Evolutionary conservation across 495 filamentous ascomycete genomes (phyloP).

Genomic region (Usnea hakonensis): DNA sequence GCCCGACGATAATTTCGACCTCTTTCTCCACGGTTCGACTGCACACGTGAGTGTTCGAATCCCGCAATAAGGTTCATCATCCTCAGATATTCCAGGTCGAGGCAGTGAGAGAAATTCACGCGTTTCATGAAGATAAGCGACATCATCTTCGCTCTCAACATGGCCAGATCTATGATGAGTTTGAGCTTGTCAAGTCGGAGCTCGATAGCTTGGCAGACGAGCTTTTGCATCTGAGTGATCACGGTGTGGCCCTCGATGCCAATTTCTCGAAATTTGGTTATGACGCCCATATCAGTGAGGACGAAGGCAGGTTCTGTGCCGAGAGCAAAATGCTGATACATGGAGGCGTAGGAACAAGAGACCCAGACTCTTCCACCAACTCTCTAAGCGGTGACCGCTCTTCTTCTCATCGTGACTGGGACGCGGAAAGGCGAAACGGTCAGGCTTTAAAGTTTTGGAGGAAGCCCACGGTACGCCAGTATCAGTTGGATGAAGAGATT

Average conservation of each 20-base stretch:
- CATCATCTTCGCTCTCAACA: conserved; percentile 37
- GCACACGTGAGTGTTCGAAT: conserved; percentile 36
- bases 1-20: conserved; percentile 40
- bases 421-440: conserved; percentile 36
- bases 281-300: conserved; percentile 44
- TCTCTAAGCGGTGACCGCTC: conserved; percentile 21
- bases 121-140: conserved; percentile 41
- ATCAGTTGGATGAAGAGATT: too few relatives aligned
- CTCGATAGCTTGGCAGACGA: conserved; percentile 42
- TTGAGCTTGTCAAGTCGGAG: conserved; percentile 42
- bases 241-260: conserved; percentile 43
- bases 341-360: conserved; percentile 22
- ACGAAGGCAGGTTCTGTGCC: conserved; percentile 16
- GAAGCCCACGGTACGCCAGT: conserved; percentile 47
- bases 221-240: conserved; percentile 45
- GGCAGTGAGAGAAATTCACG: conserved; percentile 39
- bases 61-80: not conserved
- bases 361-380: conserved; percentile 27
- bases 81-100: conserved; percentile 26
- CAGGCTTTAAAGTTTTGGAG: conserved; percentile 45
- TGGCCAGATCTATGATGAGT: conserved; percentile 41
- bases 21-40: conserved; percentile 45
- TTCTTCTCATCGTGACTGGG: conserved; percentile 34
- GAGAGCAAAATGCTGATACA: not conserved
- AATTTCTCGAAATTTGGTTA: conserved; percentile 55